Conservation (phyloP, 257 asterid species). For the Phtheirospermum japonicum region DNA sequence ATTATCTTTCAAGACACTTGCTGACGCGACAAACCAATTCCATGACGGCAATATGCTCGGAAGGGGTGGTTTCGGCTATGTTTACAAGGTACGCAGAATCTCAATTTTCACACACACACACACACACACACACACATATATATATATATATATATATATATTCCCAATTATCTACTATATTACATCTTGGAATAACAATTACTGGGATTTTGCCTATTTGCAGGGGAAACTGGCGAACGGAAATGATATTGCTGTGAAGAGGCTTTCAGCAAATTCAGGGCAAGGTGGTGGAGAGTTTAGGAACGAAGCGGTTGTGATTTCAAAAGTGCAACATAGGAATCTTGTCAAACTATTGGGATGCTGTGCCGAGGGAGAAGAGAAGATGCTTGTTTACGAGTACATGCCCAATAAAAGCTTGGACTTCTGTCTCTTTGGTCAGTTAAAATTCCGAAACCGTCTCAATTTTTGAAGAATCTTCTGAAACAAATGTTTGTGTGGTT, state of each 20-base stretch:
- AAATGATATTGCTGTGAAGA: conserved; percentile 39
- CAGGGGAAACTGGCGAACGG: conserved; percentile 38
- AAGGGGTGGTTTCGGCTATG: conserved; percentile 43
- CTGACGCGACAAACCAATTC: conserved; percentile 36
- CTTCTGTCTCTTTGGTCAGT: conserved; percentile 38
- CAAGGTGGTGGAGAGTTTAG: conserved; percentile 43
- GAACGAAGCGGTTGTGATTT: conserved; percentile 43
- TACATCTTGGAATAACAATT: not conserved
- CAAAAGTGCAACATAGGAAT: conserved; percentile 46
- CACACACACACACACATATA: too few relatives aligned
- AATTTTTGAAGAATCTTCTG: not conserved
- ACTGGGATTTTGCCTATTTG: not conserved
- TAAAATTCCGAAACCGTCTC: not conserved
- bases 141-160: too few relatives aligned
- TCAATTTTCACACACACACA: too few relatives aligned
- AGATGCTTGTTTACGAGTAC: conserved; percentile 39
- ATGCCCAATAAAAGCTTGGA: conserved; percentile 44
- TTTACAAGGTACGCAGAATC: conserved; percentile 31
- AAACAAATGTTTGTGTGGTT: not conserved
- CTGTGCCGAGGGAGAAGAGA: conserved; percentile 41
- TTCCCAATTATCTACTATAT: not conserved
- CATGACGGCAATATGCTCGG: conserved; percentile 29
- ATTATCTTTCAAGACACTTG: conserved; percentile 31
- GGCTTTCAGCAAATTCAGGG: conserved; percentile 39
- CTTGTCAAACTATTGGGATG: conserved; percentile 40